A percentile compares a stretch with the other conserved stretches of the same genome.
phyloP scores from a whole-genome alignment of 345 rosid genomes.

The Erucastrum elatum region DNA sequence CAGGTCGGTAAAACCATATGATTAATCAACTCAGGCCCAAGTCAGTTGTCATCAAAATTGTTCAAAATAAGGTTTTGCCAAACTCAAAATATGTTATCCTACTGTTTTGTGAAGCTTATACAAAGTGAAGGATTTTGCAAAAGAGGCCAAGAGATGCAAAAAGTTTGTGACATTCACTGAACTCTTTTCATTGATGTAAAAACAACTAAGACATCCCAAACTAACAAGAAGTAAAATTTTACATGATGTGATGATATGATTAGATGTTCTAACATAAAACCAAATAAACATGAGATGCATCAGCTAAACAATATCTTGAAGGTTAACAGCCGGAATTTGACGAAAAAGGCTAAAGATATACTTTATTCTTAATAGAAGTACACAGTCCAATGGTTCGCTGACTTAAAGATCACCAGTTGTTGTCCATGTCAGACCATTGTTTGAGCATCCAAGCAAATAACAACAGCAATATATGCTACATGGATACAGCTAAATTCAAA shows the following conservation, averaged over 20 bases:
- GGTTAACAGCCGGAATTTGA: background rate
- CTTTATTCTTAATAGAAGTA: too few relatives aligned
- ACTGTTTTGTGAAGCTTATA: background rate
- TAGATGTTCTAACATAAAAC: background rate
- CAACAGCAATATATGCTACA: slow-evolving; percentile 6
- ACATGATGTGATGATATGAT: background rate
- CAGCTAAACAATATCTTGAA: background rate
- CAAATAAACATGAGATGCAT: background rate
- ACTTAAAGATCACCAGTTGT: background rate
- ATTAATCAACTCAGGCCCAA: slow-evolving; percentile 1
- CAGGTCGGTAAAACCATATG: slow-evolving; percentile 10
- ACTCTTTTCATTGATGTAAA: background rate
- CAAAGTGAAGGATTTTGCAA: slow-evolving; percentile 5
- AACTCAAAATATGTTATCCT: background rate
- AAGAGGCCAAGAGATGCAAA: slow-evolving; percentile 6
- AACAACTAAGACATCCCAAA: background rate
- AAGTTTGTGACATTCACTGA: background rate
- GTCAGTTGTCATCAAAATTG: background rate
- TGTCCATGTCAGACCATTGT: slow-evolving; percentile 5
- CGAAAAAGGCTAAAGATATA: background rate
- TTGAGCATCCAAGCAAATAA: background rate
- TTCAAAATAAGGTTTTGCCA: background rate
- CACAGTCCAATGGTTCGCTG: background rate
- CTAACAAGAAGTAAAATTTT: background rate
- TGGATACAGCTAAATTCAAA: slow-evolving; percentile 3